Conservation (phyloP, 2,329 filamentous ascomycete species). For the Rhynchosporium agropyri region DNA sequence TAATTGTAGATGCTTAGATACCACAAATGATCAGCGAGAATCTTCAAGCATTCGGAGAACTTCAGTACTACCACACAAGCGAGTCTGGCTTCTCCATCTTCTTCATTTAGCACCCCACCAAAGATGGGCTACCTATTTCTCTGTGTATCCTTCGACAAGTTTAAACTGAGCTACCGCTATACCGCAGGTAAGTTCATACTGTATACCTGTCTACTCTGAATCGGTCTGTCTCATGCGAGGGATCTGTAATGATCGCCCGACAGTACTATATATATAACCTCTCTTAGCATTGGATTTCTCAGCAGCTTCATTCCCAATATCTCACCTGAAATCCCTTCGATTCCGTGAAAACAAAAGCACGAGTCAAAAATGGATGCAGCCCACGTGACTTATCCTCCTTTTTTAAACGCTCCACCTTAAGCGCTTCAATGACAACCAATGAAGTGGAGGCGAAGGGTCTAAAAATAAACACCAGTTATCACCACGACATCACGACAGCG, state of each 20-base stretch:
- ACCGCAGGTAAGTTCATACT: background rate
- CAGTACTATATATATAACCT: conserved; percentile 21
- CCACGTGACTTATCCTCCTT: conserved; percentile 20
- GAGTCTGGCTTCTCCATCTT: too few species aligned
- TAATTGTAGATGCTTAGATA: conserved; percentile 14
- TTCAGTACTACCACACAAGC: background rate
- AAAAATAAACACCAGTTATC: conserved; percentile 26
- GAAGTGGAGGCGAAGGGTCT: conserved; percentile 6
- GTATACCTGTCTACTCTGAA: background rate
- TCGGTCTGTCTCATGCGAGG: background rate
- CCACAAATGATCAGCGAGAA: conserved; percentile 11
- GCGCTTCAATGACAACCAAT: conserved; percentile 25
- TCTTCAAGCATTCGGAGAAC: background rate
- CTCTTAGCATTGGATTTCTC: conserved; percentile 11
- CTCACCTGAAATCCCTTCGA: conserved; percentile 13
- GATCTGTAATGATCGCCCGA: conserved; percentile 4
- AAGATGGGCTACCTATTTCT: background rate
- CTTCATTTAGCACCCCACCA: too few species aligned
- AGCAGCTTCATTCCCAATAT: conserved; percentile 22
- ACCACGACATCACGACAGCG: conserved; percentile 22
- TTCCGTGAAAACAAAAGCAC: background rate
- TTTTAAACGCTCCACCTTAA: conserved; percentile 22
- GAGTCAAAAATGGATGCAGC: background rate
- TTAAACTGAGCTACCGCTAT: background rate
- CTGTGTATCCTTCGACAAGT: background rate